These are phyloP conservation scores for Aspergillus biplanus DNA, from an alignment of 495 filamentous ascomycete genomes.

Conservation along the genomic window DNA sequence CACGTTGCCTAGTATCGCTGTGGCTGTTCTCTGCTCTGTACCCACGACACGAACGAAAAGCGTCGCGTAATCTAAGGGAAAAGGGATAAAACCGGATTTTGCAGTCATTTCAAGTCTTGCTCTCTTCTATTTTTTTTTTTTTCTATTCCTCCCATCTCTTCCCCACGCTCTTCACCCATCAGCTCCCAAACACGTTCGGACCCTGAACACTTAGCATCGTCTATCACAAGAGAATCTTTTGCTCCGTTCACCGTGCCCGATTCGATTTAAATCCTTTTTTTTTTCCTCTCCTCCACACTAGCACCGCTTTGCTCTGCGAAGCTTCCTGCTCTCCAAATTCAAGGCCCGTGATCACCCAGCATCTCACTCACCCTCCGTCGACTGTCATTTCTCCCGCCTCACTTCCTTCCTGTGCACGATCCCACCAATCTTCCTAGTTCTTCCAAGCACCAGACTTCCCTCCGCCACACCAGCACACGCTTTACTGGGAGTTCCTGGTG, in stretches of 20 bases:
- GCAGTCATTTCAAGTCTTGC: slow-evolving; percentile 22
- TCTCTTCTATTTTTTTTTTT: slow-evolving; percentile 23
- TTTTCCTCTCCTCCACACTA: slow-evolving; percentile 25
- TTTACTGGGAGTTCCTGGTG: slow-evolving; percentile 88
- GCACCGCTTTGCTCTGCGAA: slow-evolving; percentile 31
- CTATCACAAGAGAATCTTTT: slow-evolving; percentile 27
- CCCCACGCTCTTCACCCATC: slow-evolving; percentile 26
- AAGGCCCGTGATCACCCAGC: slow-evolving; percentile 34
- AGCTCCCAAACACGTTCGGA: slow-evolving; percentile 28
- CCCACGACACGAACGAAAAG: slow-evolving; percentile 15
- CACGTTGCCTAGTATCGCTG: background rate
- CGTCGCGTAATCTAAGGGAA: slow-evolving; percentile 25
- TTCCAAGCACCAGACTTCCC: slow-evolving; percentile 49
- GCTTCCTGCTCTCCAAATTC: slow-evolving; percentile 25
- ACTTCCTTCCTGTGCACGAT: slow-evolving; percentile 39
- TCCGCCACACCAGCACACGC: slow-evolving; percentile 83
- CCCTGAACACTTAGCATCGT: slow-evolving; percentile 26
- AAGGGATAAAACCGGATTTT: slow-evolving; percentile 23
- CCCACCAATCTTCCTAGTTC: slow-evolving; percentile 39
- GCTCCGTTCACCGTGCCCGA: slow-evolving; percentile 31
- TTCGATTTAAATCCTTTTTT: slow-evolving; percentile 25
- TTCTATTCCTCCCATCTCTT: slow-evolving; percentile 21
- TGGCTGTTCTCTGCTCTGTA: slow-evolving; percentile 16
- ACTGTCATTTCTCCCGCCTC: slow-evolving; percentile 33
- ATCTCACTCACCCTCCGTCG: slow-evolving; percentile 33